Percentiles rank a stretch among this genome's conserved stretches.
phyloP scores from a whole-genome alignment of 805 yeast species.

The Metschnikowia borealis region DNA sequence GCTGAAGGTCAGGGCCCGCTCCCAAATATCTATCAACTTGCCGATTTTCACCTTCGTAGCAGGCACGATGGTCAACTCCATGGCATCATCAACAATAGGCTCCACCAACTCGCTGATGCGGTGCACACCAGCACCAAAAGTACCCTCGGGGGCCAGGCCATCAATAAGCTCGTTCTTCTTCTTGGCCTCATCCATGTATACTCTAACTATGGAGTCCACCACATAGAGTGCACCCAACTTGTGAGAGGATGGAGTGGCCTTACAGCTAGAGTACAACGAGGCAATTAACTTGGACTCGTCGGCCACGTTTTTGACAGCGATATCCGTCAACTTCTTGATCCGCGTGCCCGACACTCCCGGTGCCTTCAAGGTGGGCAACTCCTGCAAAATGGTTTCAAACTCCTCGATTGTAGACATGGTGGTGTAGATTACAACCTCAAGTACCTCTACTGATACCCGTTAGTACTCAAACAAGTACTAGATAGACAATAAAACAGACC shows the following conservation, averaged over 20 bases:
- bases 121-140: conserved; percentile 69
- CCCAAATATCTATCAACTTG: conserved; percentile 92
- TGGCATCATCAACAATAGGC: conserved; percentile 58
- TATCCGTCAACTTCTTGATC: conserved; percentile 76
- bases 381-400: conserved; percentile 46
- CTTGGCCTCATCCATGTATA: conserved; percentile 70
- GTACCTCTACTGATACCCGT: conserved; percentile 4
- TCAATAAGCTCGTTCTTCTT: conserved; percentile 48
- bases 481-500: not conserved
- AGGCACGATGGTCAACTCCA: conserved; percentile 49
- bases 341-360: conserved; percentile 96
- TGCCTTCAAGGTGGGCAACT: conserved; percentile 58
- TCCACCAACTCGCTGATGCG: conserved; percentile 63
- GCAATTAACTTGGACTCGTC: conserved; percentile 55
- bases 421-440: conserved; percentile 3
- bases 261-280: conserved; percentile 61
- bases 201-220: conserved; percentile 88
- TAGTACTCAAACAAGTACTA: not conserved
- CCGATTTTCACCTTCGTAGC: conserved; percentile 65
- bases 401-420: conserved; percentile 41
- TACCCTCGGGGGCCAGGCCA: conserved; percentile 56
- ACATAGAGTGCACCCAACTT: conserved; percentile 90
- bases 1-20: conserved; percentile 72
- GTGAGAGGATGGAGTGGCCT: conserved; percentile 70
- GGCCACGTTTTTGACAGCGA: conserved; percentile 67